Base-by-base conservation (phyloP, 2,329 filamentous ascomycete species). In the Hypoxylon sp. region DNA sequence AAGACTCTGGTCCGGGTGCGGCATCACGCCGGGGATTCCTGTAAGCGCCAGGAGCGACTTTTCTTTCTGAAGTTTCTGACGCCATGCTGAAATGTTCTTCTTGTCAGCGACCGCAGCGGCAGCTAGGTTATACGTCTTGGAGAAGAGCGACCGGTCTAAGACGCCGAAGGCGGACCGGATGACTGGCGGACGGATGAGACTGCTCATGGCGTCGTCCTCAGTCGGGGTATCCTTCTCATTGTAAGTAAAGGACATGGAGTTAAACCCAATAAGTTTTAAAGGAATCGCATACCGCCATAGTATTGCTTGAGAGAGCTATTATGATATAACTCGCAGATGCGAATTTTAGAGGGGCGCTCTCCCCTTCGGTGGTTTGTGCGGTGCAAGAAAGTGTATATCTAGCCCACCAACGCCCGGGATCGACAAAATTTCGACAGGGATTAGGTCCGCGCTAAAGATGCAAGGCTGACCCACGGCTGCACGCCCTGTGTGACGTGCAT, bases 91-190 rank as follows among this genome's bases (percentile, higher is more conserved):
- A 61, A 98, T 93, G 74, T 93, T 88, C 72, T 89, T 91, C 67
- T 87, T 87, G 76, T 96, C 91, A 70, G 88, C 87, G 48, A 98
- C 84, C 38, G 91, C 88, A 5, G 94, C 95, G 2, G 94, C 94
- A 7, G 93, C 88, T 23, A 95, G 84, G 23, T 91, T 89, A 60
- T 97, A 82, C 0, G 86, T 92, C 78, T 91, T 93, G 57, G 87
- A 85, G 82, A 98, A 98, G 70, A 97, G 90, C 14, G 90, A 86
- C 72, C 93, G 90, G 82, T 99, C 94, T 70, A 99, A 88, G 53
- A 88, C 87, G 58, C 56, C 72, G 76, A 90, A 90, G 83, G 93
- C 92, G 65, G 91, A 78, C 79, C 92, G 91, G 74, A 95, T 91
- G 65, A 94, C 84, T 23, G 94, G 94, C 50, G 94, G 93, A 71